A percentile compares a stretch with the other conserved stretches of the same genome.
These are phyloP conservation scores for Nakaseomyces sp. DNA, from an alignment of 1,139 yeast species.

Conservation along the genomic window DNA sequence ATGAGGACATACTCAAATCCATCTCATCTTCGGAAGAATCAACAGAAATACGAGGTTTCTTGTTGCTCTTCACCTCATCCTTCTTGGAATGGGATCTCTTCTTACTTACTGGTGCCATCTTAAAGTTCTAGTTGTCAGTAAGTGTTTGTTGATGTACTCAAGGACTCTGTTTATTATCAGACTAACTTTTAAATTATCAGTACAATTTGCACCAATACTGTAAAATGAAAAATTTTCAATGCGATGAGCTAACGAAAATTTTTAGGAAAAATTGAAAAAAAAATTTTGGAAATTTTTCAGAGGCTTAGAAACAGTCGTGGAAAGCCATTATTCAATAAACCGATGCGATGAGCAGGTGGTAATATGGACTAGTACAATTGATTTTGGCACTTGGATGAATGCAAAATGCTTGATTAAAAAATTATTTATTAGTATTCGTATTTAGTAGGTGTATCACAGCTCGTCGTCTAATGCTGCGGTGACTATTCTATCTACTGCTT, in stretches of 20 bases:
- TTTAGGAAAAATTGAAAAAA: neutral
- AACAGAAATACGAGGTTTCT: conserved; percentile 28
- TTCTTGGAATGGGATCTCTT: conserved; percentile 10
- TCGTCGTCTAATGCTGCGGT: conserved; percentile 18
- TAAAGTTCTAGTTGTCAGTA: neutral
- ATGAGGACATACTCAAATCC: conserved; percentile 7
- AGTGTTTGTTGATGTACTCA: too few relatives aligned
- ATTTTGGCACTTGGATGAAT: too few relatives aligned
- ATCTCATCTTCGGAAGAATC: conserved; percentile 28
- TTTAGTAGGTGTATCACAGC: conserved; percentile 9
- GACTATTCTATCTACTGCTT: conserved; percentile 21
- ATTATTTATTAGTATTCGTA: neutral
- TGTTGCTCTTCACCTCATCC: conserved; percentile 14
- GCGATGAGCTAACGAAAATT: conserved; percentile 1
- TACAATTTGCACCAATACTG: too few relatives aligned
- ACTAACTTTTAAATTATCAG: too few relatives aligned
- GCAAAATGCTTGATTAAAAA: neutral
- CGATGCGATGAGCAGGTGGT: conserved; percentile 6
- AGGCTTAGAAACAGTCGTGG: too few relatives aligned
- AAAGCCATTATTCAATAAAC: too few relatives aligned
- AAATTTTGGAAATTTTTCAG: conserved; percentile 1
- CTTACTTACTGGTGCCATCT: conserved; percentile 5
- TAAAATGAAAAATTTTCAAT: neutral
- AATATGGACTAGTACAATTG: too few relatives aligned
- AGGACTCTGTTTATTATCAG: too few relatives aligned